These are phyloP conservation scores for Perilla frutescens DNA, from an alignment of 257 asterid species.

Conservation along the genomic window DNA sequence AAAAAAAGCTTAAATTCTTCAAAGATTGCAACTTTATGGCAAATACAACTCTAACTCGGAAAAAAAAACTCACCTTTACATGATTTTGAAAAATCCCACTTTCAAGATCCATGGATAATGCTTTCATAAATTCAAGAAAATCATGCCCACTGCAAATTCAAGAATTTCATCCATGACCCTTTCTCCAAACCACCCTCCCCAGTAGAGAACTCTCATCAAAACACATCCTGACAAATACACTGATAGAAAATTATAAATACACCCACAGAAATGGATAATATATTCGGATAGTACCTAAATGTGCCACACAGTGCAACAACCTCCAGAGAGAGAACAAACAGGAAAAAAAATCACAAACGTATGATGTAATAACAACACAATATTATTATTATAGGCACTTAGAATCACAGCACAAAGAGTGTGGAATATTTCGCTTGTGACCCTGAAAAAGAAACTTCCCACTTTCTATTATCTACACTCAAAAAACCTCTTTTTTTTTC, in stretches of 20 bases:
- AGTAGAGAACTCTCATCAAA: constrained; percentile 39
- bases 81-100: constrained; percentile 57
- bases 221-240: constrained; percentile 38
- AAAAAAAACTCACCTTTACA: constrained; percentile 59
- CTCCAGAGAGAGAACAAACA: constrained; percentile 31
- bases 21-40: constrained; percentile 20
- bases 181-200: constrained; percentile 46
- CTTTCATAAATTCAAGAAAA: constrained; percentile 48
- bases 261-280: constrained; percentile 32
- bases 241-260: constrained; percentile 8
- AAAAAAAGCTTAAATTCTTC: background rate
- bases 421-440: constrained; percentile 40
- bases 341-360: constrained; percentile 24
- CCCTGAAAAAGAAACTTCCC: constrained; percentile 34
- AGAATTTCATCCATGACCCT: constrained; percentile 42
- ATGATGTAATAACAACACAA: constrained; percentile 25
- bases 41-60: background rate
- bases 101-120: constrained; percentile 79
- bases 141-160: constrained; percentile 53
- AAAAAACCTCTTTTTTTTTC: background rate
- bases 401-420: constrained; percentile 32
- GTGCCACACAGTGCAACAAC: constrained; percentile 40
- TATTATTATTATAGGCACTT: constrained; percentile 28
- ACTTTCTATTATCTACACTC: constrained; percentile 6
- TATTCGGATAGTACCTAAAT: constrained; percentile 41